These are phyloP conservation scores for Acacia pycnantha DNA, from an alignment of 331 rosid genomes.

Conservation along the genomic window DNA sequence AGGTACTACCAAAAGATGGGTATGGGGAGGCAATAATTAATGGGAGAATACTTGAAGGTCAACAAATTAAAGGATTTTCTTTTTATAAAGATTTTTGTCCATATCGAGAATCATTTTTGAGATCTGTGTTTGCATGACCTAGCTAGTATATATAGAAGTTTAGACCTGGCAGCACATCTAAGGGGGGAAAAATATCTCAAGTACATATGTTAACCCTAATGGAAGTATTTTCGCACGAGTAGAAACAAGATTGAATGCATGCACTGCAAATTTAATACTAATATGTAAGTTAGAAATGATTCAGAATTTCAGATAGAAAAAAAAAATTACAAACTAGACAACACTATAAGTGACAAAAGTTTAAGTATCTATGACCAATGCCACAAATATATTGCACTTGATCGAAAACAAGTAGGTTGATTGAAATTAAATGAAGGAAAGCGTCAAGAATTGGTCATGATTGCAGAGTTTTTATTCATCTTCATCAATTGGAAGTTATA, in stretches of 20 bases:
- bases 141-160: background rate
- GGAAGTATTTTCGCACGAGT: background rate
- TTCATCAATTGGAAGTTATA: background rate
- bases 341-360: background rate
- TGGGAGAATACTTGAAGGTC: background rate
- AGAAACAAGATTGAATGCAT: background rate
- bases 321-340: too few relatives aligned
- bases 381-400: background rate
- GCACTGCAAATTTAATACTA: background rate
- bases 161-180: background rate
- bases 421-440: background rate
- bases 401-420: background rate
- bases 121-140: background rate
- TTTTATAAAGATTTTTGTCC: background rate
- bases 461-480: background rate
- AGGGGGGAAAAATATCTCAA: background rate
- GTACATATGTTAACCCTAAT: too few relatives aligned
- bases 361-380: too few relatives aligned
- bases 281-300: too few relatives aligned
- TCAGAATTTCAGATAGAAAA: too few relatives aligned
- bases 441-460: background rate
- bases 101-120: background rate
- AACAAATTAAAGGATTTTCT: background rate
- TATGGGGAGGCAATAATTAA: background rate
- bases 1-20: background rate